Conservation (phyloP, 2,329 filamentous ascomycete species). For the Xylaria hypoxylon region DNA sequence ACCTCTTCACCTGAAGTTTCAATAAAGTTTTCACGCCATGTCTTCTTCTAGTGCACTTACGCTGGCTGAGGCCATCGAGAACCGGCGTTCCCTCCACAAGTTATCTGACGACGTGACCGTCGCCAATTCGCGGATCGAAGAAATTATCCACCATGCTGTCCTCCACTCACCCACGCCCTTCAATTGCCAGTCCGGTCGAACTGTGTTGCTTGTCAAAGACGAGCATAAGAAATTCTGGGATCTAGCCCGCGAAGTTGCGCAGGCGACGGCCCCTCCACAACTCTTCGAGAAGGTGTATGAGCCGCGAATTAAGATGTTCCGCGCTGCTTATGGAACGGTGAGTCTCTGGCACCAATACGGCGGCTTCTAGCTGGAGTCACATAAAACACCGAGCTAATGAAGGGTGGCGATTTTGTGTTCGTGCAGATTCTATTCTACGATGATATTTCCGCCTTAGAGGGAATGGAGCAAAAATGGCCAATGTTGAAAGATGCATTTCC, state of each 20-base stretch:
- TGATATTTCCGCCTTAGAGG: not conserved
- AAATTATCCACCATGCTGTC: constrained; percentile 19
- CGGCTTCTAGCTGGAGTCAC: too few relatives aligned
- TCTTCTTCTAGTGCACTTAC: constrained; percentile 12
- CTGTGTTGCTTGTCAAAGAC: constrained; percentile 16
- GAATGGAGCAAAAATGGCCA: constrained; percentile 1
- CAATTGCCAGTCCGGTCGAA: constrained; percentile 9
- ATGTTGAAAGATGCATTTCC: constrained; percentile 14
- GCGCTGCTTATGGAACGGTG: constrained; percentile 24
- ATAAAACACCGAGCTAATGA: not conserved
- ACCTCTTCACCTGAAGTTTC: not conserved
- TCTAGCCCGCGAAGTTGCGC: constrained; percentile 20
- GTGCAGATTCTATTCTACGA: constrained; percentile 23
- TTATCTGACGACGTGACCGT: constrained; percentile 15
- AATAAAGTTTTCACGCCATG: not conserved
- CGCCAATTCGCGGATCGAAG: constrained; percentile 4
- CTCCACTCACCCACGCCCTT: constrained; percentile 21
- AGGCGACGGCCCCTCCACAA: not conserved
- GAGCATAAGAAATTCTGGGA: constrained; percentile 31
- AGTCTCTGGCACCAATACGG: not conserved
- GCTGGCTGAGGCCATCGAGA: constrained; percentile 22
- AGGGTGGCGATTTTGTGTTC: not conserved
- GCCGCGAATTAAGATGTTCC: constrained; percentile 23
- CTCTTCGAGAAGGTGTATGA: constrained; percentile 13
- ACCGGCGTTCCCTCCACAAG: constrained; percentile 21